phyloP scores from a whole-genome alignment of 805 yeast genomes.

The Crinitomyces ghanaensis region DNA sequence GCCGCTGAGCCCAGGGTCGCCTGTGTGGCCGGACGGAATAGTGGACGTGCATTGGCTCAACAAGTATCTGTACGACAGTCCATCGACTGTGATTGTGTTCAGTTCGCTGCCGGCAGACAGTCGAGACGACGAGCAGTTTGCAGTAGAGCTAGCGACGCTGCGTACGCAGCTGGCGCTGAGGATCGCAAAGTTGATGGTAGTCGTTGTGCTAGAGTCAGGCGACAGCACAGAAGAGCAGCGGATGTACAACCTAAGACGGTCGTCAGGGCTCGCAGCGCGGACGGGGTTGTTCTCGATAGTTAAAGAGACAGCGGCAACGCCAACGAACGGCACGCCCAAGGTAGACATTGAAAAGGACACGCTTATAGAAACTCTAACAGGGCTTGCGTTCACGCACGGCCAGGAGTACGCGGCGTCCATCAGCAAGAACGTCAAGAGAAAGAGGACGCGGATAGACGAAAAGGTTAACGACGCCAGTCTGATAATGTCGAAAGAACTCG shows the following conservation, averaged over 20 bases:
- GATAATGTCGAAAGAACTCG: too few species aligned
- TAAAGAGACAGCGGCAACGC: slow-evolving; percentile 29
- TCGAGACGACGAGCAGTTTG: slow-evolving; percentile 22
- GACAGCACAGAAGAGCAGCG: slow-evolving; percentile 21
- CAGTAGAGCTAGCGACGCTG: slow-evolving; percentile 14
- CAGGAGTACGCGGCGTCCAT: slow-evolving; percentile 34
- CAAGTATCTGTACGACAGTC: slow-evolving; percentile 38
- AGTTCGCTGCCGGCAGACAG: slow-evolving; percentile 25
- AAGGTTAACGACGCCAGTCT: slow-evolving; percentile 3
- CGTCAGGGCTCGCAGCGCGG: slow-evolving; percentile 34
- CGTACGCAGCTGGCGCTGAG: slow-evolving; percentile 10
- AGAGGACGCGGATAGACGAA: slow-evolving; percentile 25
- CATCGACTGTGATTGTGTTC: slow-evolving; percentile 37
- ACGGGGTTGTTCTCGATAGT: slow-evolving; percentile 36
- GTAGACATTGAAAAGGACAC: slow-evolving; percentile 30
- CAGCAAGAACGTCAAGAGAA: slow-evolving; percentile 32
- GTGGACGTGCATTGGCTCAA: slow-evolving; percentile 41
- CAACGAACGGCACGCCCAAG: too few species aligned
- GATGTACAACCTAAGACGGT: slow-evolving; percentile 29
- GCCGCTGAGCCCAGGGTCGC: slow-evolving; percentile 34
- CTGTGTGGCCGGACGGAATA: slow-evolving; percentile 32
- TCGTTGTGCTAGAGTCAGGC: slow-evolving; percentile 12
- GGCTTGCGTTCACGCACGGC: slow-evolving; percentile 31
- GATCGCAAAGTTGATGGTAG: slow-evolving; percentile 14
- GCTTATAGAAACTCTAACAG: slow-evolving; percentile 30